These are phyloP conservation scores for Bocquillonia castaneifolia DNA, from an alignment of 441 rosid species.

Conservation along the genomic window DNA sequence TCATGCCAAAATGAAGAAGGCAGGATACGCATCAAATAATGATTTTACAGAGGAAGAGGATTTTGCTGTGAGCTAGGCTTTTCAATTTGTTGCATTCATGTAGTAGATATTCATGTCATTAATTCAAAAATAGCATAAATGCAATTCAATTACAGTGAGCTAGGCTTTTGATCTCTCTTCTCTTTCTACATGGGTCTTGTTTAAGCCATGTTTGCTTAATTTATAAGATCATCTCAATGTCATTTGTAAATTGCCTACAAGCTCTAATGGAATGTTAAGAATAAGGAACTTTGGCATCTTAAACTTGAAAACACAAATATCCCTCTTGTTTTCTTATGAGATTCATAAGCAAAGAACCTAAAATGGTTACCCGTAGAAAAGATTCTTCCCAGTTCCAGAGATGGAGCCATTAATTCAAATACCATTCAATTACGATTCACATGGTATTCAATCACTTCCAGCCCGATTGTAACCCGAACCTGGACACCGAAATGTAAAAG, in stretches of 20 bases:
- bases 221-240: background rate
- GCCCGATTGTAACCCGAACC: too few relatives aligned
- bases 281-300: background rate
- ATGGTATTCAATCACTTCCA: too few relatives aligned
- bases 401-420: too few relatives aligned
- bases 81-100: background rate
- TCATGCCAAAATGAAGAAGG: constrained; percentile 41
- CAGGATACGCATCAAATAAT: constrained; percentile 6
- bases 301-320: too few relatives aligned
- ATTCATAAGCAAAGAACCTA: too few relatives aligned
- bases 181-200: too few relatives aligned
- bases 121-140: background rate
- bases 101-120: background rate
- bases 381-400: too few relatives aligned
- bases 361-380: too few relatives aligned
- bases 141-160: background rate
- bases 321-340: background rate
- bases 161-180: background rate
- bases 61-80: background rate
- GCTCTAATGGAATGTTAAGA: background rate
- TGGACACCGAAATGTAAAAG: too few relatives aligned
- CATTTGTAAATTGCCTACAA: background rate
- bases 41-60: constrained; percentile 10
- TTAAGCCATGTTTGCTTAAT: background rate
- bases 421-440: too few relatives aligned